These are phyloP conservation scores for Clonostachys byssicola DNA, from an alignment of 2,329 filamentous ascomycete genomes.

Conservation along the genomic window DNA sequence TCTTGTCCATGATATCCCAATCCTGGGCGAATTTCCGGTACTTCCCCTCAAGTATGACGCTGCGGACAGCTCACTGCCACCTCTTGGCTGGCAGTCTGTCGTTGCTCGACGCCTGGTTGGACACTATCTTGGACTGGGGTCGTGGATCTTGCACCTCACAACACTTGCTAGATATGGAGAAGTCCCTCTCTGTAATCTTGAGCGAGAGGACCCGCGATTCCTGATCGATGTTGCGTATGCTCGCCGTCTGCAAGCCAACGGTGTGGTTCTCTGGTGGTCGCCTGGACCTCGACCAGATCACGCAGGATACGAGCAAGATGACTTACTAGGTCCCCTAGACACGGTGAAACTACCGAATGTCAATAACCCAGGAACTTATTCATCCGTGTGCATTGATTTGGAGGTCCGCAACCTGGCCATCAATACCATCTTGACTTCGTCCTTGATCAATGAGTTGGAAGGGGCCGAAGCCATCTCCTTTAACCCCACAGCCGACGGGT, in stretches of 20 bases:
- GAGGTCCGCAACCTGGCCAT: conserved; percentile 93
- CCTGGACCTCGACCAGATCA: conserved; percentile 83
- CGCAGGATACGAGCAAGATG: conserved; percentile 91
- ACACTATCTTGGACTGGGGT: conserved; percentile 88
- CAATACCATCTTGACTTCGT: conserved; percentile 95
- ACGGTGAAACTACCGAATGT: conserved; percentile 87
- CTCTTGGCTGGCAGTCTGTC: conserved; percentile 89
- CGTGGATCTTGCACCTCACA: conserved; percentile 86
- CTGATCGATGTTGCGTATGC: conserved; percentile 96
- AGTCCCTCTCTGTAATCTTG: conserved; percentile 90
- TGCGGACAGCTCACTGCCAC: conserved; percentile 81
- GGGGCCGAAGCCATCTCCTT: conserved; percentile 83
- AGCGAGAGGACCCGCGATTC: conserved; percentile 89
- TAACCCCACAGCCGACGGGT: conserved; percentile 48
- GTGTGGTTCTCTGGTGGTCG: conserved; percentile 97
- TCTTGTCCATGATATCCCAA: conserved; percentile 79
- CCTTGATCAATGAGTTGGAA: conserved; percentile 93
- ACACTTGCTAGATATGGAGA: conserved; percentile 89
- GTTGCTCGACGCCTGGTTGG: conserved; percentile 81
- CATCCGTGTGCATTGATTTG: conserved; percentile 93
- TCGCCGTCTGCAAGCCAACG: conserved; percentile 81
- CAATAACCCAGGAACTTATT: conserved; percentile 91
- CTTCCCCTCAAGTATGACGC: conserved; percentile 78
- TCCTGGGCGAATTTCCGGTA: conserved; percentile 79
- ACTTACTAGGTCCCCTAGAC: conserved; percentile 78